A percentile compares a stretch with the other conserved stretches of the same genome.
phyloP scores from a whole-genome alignment of 331 rosid species.

The Malus hybrid region DNA sequence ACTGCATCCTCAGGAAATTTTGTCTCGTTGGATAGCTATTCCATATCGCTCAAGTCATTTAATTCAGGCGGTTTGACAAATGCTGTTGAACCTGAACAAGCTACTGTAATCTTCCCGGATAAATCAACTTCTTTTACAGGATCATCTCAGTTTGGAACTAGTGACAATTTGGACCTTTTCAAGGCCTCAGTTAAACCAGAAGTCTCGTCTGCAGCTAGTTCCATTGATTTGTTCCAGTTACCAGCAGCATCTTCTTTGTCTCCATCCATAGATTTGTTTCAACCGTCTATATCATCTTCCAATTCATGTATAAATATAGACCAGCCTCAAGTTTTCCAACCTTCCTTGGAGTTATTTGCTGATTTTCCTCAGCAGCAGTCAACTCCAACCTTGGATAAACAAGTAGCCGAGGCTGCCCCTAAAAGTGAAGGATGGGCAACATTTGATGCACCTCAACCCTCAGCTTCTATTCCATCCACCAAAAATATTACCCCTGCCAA shows the following conservation, averaged over 20 bases:
- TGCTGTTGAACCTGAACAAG: constrained; percentile 41
- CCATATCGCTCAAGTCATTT: constrained; percentile 36
- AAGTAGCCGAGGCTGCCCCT: constrained; percentile 34
- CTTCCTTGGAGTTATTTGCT: constrained; percentile 36
- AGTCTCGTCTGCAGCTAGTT: constrained; percentile 24
- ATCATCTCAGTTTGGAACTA: constrained; percentile 34
- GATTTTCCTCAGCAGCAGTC: constrained; percentile 34
- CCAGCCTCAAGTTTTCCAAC: constrained; percentile 30
- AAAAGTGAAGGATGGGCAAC: constrained; percentile 80
- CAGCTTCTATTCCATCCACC: constrained; percentile 20
- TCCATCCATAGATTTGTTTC: constrained; percentile 38
- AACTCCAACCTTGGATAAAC: constrained; percentile 26
- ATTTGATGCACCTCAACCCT: constrained; percentile 46
- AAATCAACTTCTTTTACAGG: constrained; percentile 19
- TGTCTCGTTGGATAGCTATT: constrained; percentile 45
- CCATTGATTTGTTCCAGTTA: constrained; percentile 49
- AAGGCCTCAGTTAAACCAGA: constrained; percentile 18
- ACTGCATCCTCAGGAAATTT: constrained; percentile 43
- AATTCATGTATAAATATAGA: constrained; percentile 12
- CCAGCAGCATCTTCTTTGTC: constrained; percentile 35
- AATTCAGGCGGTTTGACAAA: constrained; percentile 50
- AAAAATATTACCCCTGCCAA: constrained; percentile 24
- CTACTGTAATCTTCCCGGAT: constrained; percentile 31
- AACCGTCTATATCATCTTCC: constrained; percentile 22
- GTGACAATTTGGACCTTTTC: constrained; percentile 36